Evolutionary conservation across 2,329 filamentous ascomycete genomes (phyloP).

Genomic region (Aspergillus sp.): DNA sequence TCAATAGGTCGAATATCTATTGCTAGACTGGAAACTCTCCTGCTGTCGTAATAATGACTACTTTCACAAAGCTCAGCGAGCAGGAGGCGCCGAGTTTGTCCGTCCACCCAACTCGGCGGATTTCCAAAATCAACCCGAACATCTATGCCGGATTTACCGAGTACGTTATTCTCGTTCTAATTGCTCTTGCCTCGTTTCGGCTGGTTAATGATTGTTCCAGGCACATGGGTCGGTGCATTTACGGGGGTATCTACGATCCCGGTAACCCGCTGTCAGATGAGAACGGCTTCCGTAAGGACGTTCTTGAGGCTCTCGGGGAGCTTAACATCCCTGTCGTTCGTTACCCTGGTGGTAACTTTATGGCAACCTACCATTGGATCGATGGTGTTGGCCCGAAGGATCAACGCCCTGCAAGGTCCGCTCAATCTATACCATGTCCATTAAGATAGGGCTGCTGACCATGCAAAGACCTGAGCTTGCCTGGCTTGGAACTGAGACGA

Average conservation of each 20-base stretch:
- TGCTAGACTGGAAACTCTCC: background rate
- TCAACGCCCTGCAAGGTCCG: conserved; percentile 57
- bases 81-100: conserved; percentile 62
- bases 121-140: conserved; percentile 74
- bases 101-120: conserved; percentile 61
- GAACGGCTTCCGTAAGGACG: conserved; percentile 75
- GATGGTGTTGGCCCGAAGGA: conserved; percentile 75
- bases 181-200: background rate
- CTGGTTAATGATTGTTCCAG: conserved; percentile 40
- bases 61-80: conserved; percentile 66
- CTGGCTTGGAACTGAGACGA: conserved; percentile 73
- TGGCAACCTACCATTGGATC: conserved; percentile 81
- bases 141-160: conserved; percentile 84
- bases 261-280: conserved; percentile 69
- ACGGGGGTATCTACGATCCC: conserved; percentile 81
- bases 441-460: background rate
- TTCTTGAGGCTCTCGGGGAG: conserved; percentile 69
- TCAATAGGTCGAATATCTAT: background rate
- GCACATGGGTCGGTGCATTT: conserved; percentile 87
- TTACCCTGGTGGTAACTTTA: conserved; percentile 82
- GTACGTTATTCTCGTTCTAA: conserved; percentile 45
- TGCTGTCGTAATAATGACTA: conserved; percentile 56
- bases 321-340: conserved; percentile 73
- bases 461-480: conserved; percentile 65
- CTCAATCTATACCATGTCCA: background rate